Conservation (phyloP, 208 protist species). For the Crithidia fasciculata region DNA sequence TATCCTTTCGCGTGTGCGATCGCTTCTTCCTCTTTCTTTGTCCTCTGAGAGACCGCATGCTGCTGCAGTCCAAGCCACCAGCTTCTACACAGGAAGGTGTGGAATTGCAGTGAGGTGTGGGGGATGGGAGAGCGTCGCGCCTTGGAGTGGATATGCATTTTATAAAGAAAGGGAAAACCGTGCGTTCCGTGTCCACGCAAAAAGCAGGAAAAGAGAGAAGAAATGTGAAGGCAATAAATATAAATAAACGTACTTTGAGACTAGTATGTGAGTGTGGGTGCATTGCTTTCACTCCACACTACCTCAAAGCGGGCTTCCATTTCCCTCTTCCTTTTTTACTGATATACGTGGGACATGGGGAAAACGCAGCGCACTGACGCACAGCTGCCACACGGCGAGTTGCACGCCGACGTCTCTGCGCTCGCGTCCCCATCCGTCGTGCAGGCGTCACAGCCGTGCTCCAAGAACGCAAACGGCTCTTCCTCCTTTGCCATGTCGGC, state of each 20-base stretch:
- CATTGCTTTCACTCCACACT: no score
- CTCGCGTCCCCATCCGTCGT: background rate
- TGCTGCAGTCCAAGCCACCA: no score
- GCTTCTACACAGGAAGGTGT: no score
- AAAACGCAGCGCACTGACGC: background rate
- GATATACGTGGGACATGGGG: background rate
- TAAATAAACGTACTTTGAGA: background rate
- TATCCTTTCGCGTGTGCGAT: no score
- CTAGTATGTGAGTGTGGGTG: no score
- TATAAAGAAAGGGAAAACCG: background rate
- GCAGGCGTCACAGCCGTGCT: background rate
- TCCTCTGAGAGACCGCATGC: no score
- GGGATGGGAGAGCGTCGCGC: no score
- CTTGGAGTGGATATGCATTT: no score
- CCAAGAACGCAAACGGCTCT: background rate
- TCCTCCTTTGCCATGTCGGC: background rate
- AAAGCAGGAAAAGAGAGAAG: background rate
- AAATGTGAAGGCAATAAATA: background rate
- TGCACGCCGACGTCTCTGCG: background rate
- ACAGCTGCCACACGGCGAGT: constrained; percentile 1
- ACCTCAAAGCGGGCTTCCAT: background rate
- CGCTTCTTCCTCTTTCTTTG: no score
- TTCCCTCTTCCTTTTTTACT: background rate
- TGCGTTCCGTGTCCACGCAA: background rate
- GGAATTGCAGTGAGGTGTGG: no score